Percentiles rank a stretch among this genome's conserved stretches.
These are phyloP conservation scores for Exidia glandulosa DNA, from an alignment of 768 basidiomycete genomes.

Conservation along the genomic window DNA sequence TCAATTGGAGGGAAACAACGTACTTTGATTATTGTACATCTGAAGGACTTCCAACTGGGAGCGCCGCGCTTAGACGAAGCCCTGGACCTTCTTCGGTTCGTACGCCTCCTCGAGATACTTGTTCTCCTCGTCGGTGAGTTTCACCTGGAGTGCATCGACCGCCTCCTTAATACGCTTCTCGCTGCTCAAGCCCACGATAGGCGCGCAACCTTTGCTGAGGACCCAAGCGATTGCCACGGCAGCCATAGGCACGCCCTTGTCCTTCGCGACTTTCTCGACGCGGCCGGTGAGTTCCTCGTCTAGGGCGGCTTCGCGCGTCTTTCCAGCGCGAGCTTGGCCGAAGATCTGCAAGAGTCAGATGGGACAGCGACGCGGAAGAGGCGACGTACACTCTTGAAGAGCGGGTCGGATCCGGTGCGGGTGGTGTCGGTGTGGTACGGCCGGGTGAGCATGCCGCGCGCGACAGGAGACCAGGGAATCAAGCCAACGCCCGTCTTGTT, in stretches of 20 bases:
- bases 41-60: too few species aligned
- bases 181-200: conserved; percentile 45
- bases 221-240: conserved; percentile 33
- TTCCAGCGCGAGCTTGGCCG: neutral
- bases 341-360: neutral
- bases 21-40: too few species aligned
- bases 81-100: conserved; percentile 30
- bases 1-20: too few species aligned
- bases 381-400: neutral
- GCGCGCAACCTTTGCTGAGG: conserved; percentile 33
- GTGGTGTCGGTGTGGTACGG: conserved; percentile 16
- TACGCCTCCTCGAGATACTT: conserved; percentile 47
- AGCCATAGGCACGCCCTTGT: conserved; percentile 29
- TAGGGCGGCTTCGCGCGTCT: neutral
- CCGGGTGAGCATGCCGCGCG: conserved; percentile 25
- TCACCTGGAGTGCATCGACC: conserved; percentile 24
- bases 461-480: conserved; percentile 37
- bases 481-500: conserved; percentile 38
- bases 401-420: conserved; percentile 26
- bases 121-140: conserved; percentile 46
- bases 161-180: conserved; percentile 37
- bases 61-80: conserved; percentile 20
- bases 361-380: neutral
- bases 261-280: conserved; percentile 29
- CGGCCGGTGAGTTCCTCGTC: conserved; percentile 19